Base-by-base conservation (phyloP, 1,284 basidiomycete genomes). In the Sanghuangporus weigelae region DNA sequence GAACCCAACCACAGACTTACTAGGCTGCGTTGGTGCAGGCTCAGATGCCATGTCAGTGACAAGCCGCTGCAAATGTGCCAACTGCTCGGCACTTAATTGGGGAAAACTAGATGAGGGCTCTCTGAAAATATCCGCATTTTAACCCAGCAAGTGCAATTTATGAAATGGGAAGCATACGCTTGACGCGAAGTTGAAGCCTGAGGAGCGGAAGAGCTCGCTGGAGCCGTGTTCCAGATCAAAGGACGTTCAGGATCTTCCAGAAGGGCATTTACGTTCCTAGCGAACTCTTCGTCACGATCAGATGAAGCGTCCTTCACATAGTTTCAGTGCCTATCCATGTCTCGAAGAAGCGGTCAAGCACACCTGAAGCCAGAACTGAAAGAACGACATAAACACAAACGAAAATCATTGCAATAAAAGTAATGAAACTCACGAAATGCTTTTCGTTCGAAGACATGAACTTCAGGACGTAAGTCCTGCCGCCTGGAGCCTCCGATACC, bases 321-420 rank as follows among this genome's bases (percentile, higher is more conserved):
- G 16, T 7, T n/a, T 54, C 2, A 35, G 31, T 54, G 35, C 11
- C 4, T n/a, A 54, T 16, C 19, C 31, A 36, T 12, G 31, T 16
- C 5, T 8, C 10, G 8, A 31, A n/a, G 16, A 4, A n/a, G 11
- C 36, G 14, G 10, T 19, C 48, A 48, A 39, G 23, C 66, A 70
- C 75, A 88, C 90, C 87, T 92, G 90, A 81, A 93, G 78, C 90
- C 90, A 93, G 70, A 91, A 92, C 90, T 92, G 66, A 11, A 67
- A 2, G 42, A 3, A 23, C 60, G 42, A 53, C 16, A 60, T 42
- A 44, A 51, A 38, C 38, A 60, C 31, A 59, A 11, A 7, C 6
- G 3, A 48, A 8, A 55, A 31, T 44, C n/a, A 48, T n/a, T n/a
- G n/a, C 40, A 66, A 49, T 31, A 57, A 62, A 40, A 44, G 35